These are phyloP conservation scores for Arthonia radiata DNA, from an alignment of 495 filamentous ascomycete species.

Conservation along the genomic window DNA sequence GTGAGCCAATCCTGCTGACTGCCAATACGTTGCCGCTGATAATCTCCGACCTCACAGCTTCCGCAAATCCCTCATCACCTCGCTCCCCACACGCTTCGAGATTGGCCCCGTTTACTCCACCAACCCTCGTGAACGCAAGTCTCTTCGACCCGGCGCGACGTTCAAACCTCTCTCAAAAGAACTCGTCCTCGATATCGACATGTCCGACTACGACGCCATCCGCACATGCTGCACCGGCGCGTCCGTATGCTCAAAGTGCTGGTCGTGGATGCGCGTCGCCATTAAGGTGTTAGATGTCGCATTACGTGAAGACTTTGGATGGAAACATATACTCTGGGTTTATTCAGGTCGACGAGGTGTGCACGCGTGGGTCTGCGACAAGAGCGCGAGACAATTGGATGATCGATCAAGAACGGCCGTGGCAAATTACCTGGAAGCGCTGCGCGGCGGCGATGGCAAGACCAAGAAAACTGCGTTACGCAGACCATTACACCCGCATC, in stretches of 20 bases:
- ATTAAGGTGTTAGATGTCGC: slow-evolving; percentile 79
- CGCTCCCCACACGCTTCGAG: slow-evolving; percentile 85
- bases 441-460: slow-evolving; percentile 57
- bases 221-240: slow-evolving; percentile 85
- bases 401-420: slow-evolving; percentile 63
- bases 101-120: slow-evolving; percentile 87
- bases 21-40: background rate
- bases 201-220: slow-evolving; percentile 95
- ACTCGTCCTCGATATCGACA: slow-evolving; percentile 94
- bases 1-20: slow-evolving; percentile 19
- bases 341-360: slow-evolving; percentile 90
- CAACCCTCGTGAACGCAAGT: slow-evolving; percentile 85
- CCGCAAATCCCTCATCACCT: slow-evolving; percentile 66
- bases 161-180: slow-evolving; percentile 71
- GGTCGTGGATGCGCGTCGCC: slow-evolving; percentile 91
- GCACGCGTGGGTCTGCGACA: slow-evolving; percentile 98
- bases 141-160: slow-evolving; percentile 41
- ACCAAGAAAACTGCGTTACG: slow-evolving; percentile 73
- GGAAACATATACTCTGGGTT: slow-evolving; percentile 91
- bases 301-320: slow-evolving; percentile 80
- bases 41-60: slow-evolving; percentile 24
- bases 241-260: slow-evolving; percentile 83
- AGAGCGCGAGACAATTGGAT: slow-evolving; percentile 54
- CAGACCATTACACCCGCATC: slow-evolving; percentile 73
- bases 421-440: slow-evolving; percentile 65